phyloP scores from a whole-genome alignment of 176 grass and related monocot genomes.

The Aegilops sharonensis region DNA sequence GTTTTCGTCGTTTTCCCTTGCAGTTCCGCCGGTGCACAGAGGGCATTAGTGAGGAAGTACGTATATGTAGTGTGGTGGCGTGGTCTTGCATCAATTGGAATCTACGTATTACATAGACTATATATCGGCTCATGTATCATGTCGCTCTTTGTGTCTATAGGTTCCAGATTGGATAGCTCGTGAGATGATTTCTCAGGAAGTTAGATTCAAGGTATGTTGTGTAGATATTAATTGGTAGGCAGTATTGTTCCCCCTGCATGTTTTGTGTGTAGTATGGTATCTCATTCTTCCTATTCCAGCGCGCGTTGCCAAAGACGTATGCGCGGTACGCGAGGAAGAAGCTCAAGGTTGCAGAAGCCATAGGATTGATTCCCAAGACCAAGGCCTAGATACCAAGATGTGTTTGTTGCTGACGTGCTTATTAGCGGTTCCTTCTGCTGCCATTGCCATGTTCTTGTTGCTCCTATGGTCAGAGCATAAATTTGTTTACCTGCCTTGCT shows the following conservation, averaged over 20 bases:
- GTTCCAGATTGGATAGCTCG: not conserved
- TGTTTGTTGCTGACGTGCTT: not conserved
- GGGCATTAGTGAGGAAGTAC: not conserved
- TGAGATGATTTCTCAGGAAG: not conserved
- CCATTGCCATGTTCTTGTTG: too few relatives aligned
- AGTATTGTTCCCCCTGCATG: not conserved
- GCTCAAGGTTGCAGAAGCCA: not conserved
- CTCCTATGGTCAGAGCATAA: too few relatives aligned
- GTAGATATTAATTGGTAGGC: too few relatives aligned
- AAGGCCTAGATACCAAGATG: not conserved
- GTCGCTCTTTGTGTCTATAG: not conserved
- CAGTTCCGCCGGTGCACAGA: not conserved
- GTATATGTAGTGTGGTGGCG: not conserved
- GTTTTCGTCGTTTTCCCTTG: not conserved
- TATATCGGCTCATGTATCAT: too few relatives aligned
- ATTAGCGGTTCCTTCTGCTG: too few relatives aligned
- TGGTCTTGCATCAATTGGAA: not conserved
- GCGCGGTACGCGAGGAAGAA: not conserved
- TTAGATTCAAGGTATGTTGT: not conserved
- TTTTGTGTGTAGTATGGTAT: not conserved
- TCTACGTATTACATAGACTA: not conserved
- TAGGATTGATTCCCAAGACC: not conserved
- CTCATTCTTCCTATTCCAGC: not conserved
- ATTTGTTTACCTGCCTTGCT: too few relatives aligned
- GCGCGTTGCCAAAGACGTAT: not conserved